Conservation (phyloP, 768 basidiomycete species). For the Pulveroboletus ravenelii region DNA sequence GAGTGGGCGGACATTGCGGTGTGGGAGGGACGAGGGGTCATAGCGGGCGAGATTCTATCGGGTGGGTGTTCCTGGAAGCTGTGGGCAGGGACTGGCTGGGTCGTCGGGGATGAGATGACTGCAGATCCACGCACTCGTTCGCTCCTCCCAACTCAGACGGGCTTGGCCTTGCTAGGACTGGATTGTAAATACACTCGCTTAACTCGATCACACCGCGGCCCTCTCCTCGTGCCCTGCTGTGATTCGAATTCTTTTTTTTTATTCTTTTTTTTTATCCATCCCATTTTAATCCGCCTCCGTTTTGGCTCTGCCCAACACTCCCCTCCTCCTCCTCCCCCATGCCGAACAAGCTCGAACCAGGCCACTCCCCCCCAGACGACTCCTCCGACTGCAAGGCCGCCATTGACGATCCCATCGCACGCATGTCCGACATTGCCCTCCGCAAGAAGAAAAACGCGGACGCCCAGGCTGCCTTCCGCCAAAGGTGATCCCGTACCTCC, state of each 20-base stretch:
- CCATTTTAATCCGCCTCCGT: constrained; percentile 49
- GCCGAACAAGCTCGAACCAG: constrained; percentile 28
- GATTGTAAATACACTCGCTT: constrained; percentile 37
- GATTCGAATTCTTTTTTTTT: constrained; percentile 61
- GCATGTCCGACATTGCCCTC: constrained; percentile 62
- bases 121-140: constrained; percentile 31
- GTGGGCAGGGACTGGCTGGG: constrained; percentile 14
- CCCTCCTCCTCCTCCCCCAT: constrained; percentile 11
- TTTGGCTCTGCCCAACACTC: background rate
- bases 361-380: constrained; percentile 32
- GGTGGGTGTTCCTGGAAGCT: constrained; percentile 27
- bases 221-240: constrained; percentile 57
- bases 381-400: constrained; percentile 36
- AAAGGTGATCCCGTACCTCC: constrained; percentile 35
- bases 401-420: constrained; percentile 33
- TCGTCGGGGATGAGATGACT: constrained; percentile 31
- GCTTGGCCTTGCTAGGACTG: constrained; percentile 14
- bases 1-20: too few relatives aligned
- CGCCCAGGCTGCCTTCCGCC: constrained; percentile 82
- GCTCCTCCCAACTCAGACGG: too few relatives aligned
- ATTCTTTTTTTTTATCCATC: constrained; percentile 23
- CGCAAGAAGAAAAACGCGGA: constrained; percentile 89
- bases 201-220: constrained; percentile 37
- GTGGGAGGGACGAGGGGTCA: too few relatives aligned
- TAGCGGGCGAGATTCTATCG: constrained; percentile 15